These are phyloP conservation scores for Globisporangium okanoganense DNA, from an alignment of 352 stramenopile species.

Conservation along the genomic window DNA sequence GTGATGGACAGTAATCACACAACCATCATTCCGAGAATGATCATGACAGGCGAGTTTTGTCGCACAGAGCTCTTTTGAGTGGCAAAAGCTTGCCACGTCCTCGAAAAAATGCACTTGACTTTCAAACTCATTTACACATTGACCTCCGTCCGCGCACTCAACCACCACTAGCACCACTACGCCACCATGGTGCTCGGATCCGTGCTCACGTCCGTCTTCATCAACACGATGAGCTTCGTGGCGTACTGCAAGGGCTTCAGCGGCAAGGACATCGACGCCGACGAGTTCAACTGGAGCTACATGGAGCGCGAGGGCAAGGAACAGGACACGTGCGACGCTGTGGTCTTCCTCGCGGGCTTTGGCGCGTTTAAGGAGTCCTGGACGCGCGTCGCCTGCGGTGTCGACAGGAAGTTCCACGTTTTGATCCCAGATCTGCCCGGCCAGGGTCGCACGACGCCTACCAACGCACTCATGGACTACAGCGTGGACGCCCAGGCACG, in stretches of 20 bases:
- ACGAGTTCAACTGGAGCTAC: constrained; percentile 73
- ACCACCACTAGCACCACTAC: no score
- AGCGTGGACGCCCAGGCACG: constrained; percentile 46
- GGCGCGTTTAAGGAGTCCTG: constrained; percentile 69
- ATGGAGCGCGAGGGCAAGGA: constrained; percentile 48
- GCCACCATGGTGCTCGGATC: no score
- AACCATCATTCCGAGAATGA: constrained; percentile 1
- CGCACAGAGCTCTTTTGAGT: background rate
- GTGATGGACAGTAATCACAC: background rate
- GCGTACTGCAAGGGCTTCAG: constrained; percentile 53
- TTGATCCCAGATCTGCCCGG: constrained; percentile 70
- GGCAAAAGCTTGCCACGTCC: background rate
- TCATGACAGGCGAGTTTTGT: background rate
- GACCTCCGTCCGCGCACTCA: no score
- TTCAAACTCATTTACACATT: no score
- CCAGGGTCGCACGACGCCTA: constrained; percentile 54
- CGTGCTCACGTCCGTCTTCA: no score
- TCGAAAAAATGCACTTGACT: no score
- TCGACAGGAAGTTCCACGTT: constrained; percentile 53
- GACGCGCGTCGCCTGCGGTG: constrained; percentile 40
- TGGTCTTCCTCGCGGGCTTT: constrained; percentile 75
- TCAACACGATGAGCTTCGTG: constrained; percentile 41
- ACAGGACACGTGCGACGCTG: constrained; percentile 35
- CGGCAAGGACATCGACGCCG: constrained; percentile 34
- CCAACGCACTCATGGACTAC: constrained; percentile 42